Percentiles rank a stretch among this genome's conserved stretches.
Evolutionary conservation across 192 early-diverging fungal genomes (phyloP).

Genomic region (Geranomyces variabilis): DNA sequence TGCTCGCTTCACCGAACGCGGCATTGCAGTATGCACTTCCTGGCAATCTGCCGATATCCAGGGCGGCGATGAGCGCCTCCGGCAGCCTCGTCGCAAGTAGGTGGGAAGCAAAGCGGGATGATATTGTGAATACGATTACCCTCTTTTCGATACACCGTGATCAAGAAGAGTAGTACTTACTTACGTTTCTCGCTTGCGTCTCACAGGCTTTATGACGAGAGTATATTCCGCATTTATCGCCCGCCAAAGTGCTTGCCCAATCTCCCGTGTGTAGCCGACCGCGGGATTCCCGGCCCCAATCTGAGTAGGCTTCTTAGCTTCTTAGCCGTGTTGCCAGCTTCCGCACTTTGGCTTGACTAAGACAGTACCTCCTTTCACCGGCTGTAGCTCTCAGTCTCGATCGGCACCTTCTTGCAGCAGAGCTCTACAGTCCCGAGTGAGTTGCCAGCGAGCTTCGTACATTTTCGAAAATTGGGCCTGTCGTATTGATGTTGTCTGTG

Average conservation of each 20-base stretch:
- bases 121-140: not conserved
- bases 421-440: constrained; percentile 20
- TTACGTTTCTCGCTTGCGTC: too few relatives aligned
- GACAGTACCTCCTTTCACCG: too few relatives aligned
- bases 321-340: not conserved
- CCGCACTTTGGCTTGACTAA: too few relatives aligned
- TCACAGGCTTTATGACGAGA: constrained; percentile 10
- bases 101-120: not conserved
- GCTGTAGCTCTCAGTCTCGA: constrained; percentile 1
- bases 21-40: not conserved
- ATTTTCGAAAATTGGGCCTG: not conserved
- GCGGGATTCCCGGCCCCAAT: constrained; percentile 1
- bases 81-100: constrained; percentile 14
- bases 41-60: not conserved
- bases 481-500: not conserved
- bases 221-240: constrained; percentile 10
- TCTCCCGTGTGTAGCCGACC: not conserved
- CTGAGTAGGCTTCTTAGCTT: not conserved
- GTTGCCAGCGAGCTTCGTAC: not conserved
- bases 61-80: constrained; percentile 9
- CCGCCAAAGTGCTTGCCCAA: not conserved
- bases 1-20: not conserved
- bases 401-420: constrained; percentile 12
- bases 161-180: too few relatives aligned
- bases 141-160: not conserved